Evolutionary conservation across 768 basidiomycete species (phyloP), one percentile per base, ranked within the genome.

Genomic region (Trametopsis cervina): DNA sequence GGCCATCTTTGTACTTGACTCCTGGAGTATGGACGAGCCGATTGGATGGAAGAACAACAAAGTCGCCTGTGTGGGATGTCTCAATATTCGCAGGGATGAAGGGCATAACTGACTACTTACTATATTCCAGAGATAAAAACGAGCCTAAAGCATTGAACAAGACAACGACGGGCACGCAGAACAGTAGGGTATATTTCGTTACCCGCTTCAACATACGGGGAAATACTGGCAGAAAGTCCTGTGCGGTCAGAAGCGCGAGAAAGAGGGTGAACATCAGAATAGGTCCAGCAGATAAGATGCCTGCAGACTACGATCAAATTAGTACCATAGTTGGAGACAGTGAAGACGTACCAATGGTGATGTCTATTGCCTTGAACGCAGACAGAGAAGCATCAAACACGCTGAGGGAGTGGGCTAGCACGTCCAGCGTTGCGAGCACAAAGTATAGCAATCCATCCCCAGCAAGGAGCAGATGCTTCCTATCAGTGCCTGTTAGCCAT

Each of bases 361-460:
- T 72, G 64, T 89, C 81, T 37, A 88, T 57, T 15, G 59, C 61
- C 51, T 69, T 72, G 60, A 83, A 86, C 22, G 67, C 56, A 42
- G 60, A 39, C 13, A 76, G 56, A 43, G 72, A 69, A 51, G 61
- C 65, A 59, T 70, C 74, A 57, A 69, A 73, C 59, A 74, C 66
- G 57, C 83, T 77, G 15, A 78, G 49, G 29, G 75, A 60, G 56
- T 80, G 77, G 25, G 77, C 72, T 41, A 88, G 60, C 54, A 82
- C 66, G 57, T 88, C 83, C 47, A 84, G 55, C 46, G 85, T 50
- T 23, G 76, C 71, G 41, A 87, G 72, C 42, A 69, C 43, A 54
- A 85, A 74, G 66, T 81, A 83, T 35, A 74, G 55, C 62, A 78
- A 74, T 55, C 78, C 76, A 59, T 90, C 88, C 18, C 70, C 70